Percentiles rank a stretch among this genome's conserved stretches.
These are phyloP conservation scores for Escallonia rubra DNA, from an alignment of 129 eudicot genomes.

Conservation along the genomic window DNA sequence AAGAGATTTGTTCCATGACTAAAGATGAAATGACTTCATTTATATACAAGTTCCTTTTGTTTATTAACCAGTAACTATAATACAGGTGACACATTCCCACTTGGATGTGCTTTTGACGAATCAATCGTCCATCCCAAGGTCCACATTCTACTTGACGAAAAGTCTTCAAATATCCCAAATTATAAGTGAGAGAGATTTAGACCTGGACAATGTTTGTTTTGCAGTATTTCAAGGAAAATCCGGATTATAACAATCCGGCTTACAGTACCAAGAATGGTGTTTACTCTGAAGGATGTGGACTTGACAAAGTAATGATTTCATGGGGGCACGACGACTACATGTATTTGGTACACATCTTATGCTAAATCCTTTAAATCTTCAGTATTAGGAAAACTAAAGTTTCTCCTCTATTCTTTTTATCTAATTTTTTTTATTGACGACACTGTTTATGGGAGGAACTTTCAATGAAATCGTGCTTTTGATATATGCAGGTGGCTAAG, in stretches of 20 bases:
- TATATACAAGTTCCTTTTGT: background rate
- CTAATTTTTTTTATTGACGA: too few relatives aligned
- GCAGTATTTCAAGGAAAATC: constrained; percentile 66
- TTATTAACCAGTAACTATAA: background rate
- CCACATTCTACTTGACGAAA: background rate
- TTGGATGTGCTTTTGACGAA: constrained; percentile 81
- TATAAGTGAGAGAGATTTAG: too few relatives aligned
- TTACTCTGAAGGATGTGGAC: constrained; percentile 74
- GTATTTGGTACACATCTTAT: constrained; percentile 55
- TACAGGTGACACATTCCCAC: constrained; percentile 76
- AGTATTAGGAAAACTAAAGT: background rate
- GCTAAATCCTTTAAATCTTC: background rate
- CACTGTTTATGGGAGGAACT: too few relatives aligned
- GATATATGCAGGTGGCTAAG: constrained; percentile 55
- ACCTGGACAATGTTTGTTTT: background rate
- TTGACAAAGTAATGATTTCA: constrained; percentile 68
- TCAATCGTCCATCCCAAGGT: constrained; percentile 90
- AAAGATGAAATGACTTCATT: too few relatives aligned
- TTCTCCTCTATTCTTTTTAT: too few relatives aligned
- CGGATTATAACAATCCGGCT: constrained; percentile 52
- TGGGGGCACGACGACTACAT: constrained; percentile 99
- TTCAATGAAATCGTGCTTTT: too few relatives aligned
- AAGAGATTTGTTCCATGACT: background rate
- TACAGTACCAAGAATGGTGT: constrained; percentile 67
- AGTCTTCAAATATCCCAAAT: background rate